A percentile compares a stretch with the other conserved stretches of the same genome.
Conservation (phyloP, 192 early-diverging fungal species). For the Irineochytrium annulatum region DNA sequence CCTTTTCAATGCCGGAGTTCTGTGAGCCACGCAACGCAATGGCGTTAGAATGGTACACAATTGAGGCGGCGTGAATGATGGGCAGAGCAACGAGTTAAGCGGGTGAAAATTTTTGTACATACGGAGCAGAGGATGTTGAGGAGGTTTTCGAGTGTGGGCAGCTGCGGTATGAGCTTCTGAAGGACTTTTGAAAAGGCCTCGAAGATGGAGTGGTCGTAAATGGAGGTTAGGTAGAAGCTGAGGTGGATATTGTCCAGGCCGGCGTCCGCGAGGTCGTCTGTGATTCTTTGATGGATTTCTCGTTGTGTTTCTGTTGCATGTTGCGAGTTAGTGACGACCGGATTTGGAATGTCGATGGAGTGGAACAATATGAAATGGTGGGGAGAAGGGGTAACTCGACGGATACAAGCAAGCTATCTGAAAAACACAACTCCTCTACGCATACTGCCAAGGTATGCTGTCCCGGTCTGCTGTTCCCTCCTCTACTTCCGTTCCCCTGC, state of each 20-base stretch:
- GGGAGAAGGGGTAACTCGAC: background rate
- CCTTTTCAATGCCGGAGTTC: slow-evolving; percentile 95
- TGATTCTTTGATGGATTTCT: slow-evolving; percentile 88
- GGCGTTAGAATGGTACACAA: too few relatives aligned
- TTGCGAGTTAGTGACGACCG: background rate
- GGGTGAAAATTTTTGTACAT: too few relatives aligned
- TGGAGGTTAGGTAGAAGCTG: slow-evolving; percentile 84
- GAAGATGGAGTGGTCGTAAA: slow-evolving; percentile 88
- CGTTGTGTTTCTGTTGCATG: slow-evolving; percentile 73
- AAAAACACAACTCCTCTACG: too few relatives aligned
- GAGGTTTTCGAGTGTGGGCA: slow-evolving; percentile 78
- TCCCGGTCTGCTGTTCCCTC: too few relatives aligned
- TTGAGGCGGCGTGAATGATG: too few relatives aligned
- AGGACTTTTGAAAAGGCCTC: slow-evolving; percentile 94
- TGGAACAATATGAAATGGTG: background rate
- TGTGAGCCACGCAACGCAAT: slow-evolving; percentile 20
- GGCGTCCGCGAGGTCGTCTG: slow-evolving; percentile 79
- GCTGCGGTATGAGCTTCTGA: slow-evolving; percentile 80
- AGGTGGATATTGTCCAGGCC: slow-evolving; percentile 70
- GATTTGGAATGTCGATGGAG: background rate
- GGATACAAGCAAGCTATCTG: too few relatives aligned
- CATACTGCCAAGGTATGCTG: too few relatives aligned
- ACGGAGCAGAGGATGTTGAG: slow-evolving; percentile 92
- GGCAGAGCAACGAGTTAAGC: too few relatives aligned
- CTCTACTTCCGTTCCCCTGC: too few relatives aligned